Evolutionary conservation across 106 monocot species (phyloP).

Genomic region (Acorus calamus): DNA sequence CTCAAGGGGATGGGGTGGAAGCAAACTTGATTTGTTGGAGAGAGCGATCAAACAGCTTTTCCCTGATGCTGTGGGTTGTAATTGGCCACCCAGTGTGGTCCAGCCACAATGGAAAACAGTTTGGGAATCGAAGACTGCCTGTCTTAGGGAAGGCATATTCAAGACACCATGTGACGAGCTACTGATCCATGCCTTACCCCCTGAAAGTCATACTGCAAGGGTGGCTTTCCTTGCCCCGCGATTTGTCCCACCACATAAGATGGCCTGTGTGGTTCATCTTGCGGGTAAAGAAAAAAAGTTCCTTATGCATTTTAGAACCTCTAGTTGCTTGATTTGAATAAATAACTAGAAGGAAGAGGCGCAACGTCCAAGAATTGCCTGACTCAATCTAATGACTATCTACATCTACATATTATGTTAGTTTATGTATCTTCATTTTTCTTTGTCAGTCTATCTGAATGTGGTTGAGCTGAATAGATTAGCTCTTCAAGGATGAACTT

Average conservation of each 20-base stretch:
- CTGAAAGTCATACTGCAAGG: slow-evolving; percentile 74
- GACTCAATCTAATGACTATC: too few species aligned
- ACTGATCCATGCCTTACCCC: slow-evolving; percentile 66
- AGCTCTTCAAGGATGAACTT: too few species aligned
- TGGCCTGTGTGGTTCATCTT: slow-evolving; percentile 96
- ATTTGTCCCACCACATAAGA: slow-evolving; percentile 61
- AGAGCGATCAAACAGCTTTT: slow-evolving; percentile 84
- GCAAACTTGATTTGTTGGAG: slow-evolving; percentile 82
- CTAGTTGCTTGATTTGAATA: neutral
- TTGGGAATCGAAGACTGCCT: slow-evolving; percentile 88
- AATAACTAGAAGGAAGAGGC: too few species aligned
- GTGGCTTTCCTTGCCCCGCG: slow-evolving; percentile 87
- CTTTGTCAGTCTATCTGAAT: too few species aligned
- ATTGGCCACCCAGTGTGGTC: slow-evolving; percentile 53
- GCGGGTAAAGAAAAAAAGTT: slow-evolving; percentile 47
- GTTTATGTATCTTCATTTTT: too few species aligned
- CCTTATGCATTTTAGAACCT: neutral
- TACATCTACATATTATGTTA: too few species aligned
- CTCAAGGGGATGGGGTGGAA: slow-evolving; percentile 95
- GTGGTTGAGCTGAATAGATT: too few species aligned
- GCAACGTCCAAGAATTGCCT: too few species aligned
- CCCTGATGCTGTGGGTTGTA: slow-evolving; percentile 38
- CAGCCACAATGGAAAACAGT: slow-evolving; percentile 73
- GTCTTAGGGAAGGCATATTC: slow-evolving; percentile 77
- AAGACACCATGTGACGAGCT: slow-evolving; percentile 69